A percentile compares a stretch with the other conserved stretches of the same genome.
Conservation (phyloP, 2,329 filamentous ascomycete species). For the Talaromyces sp. region DNA sequence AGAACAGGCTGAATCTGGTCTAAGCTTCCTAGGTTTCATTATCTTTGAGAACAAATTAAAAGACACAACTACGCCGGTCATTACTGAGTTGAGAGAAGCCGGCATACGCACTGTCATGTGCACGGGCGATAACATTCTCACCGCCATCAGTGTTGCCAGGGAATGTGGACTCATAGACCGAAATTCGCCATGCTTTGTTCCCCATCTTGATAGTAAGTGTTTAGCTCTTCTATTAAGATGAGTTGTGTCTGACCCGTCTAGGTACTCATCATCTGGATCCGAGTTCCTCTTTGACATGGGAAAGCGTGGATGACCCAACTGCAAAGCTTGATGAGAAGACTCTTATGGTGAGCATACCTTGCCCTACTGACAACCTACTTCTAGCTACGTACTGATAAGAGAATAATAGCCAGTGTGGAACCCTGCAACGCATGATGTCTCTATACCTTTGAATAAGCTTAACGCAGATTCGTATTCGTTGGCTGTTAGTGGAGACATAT, state of each 20-base stretch:
- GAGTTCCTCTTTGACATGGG: slow-evolving; percentile 75
- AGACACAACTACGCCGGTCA: slow-evolving; percentile 73
- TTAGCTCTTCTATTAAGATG: background rate
- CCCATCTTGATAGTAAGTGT: slow-evolving; percentile 70
- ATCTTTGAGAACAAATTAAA: slow-evolving; percentile 99
- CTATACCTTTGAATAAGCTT: slow-evolving; percentile 77
- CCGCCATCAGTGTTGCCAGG: slow-evolving; percentile 89
- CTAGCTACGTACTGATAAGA: slow-evolving; percentile 9
- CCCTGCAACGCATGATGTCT: slow-evolving; percentile 70
- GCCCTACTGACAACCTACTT: background rate
- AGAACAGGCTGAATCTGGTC: slow-evolving; percentile 72
- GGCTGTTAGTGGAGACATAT: slow-evolving; percentile 88
- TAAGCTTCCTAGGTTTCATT: slow-evolving; percentile 93
- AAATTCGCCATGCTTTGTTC: slow-evolving; percentile 85
- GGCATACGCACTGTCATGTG: slow-evolving; percentile 93
- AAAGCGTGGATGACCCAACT: slow-evolving; percentile 84
- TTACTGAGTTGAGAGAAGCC: slow-evolving; percentile 76
- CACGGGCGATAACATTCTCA: slow-evolving; percentile 95
- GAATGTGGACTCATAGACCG: slow-evolving; percentile 81
- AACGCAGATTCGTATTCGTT: slow-evolving; percentile 82
- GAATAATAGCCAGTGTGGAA: slow-evolving; percentile 63
- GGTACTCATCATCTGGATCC: slow-evolving; percentile 56
- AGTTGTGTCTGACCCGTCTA: slow-evolving; percentile 18
- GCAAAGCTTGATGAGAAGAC: slow-evolving; percentile 76
- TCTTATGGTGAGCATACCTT: slow-evolving; percentile 54